A percentile compares a stretch with the other conserved stretches of the same genome.
These are phyloP conservation scores for Arthrobotrys entomopaga DNA, from an alignment of 2,329 filamentous ascomycete genomes.

Conservation along the genomic window DNA sequence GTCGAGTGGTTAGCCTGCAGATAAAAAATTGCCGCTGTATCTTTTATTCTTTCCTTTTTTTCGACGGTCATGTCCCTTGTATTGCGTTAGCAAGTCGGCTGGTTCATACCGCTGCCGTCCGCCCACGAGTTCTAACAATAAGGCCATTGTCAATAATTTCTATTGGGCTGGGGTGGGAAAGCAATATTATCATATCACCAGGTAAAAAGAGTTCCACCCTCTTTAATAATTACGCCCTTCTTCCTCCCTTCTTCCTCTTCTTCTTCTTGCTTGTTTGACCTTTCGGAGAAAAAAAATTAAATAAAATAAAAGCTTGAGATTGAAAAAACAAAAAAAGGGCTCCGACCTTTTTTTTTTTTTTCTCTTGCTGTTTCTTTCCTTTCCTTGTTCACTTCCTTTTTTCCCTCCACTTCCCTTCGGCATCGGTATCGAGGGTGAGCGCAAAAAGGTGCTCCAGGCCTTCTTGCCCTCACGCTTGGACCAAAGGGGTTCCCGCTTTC, in stretches of 20 bases:
- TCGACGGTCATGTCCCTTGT: slow-evolving; percentile 45
- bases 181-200: slow-evolving; percentile 46
- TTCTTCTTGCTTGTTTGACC: slow-evolving; percentile 21
- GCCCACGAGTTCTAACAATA: slow-evolving; percentile 52
- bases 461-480: slow-evolving; percentile 54
- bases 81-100: slow-evolving; percentile 55
- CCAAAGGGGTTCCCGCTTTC: slow-evolving; percentile 22
- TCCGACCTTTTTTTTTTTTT: slow-evolving; percentile 22
- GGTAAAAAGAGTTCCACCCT: slow-evolving; percentile 28
- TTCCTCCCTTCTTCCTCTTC: slow-evolving; percentile 27
- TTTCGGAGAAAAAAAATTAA: slow-evolving; percentile 37
- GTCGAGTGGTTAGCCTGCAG: slow-evolving; percentile 48
- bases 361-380: no score
- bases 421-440: slow-evolving; percentile 53
- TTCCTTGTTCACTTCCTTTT: slow-evolving; percentile 3
- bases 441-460: slow-evolving; percentile 53
- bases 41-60: slow-evolving; percentile 33
- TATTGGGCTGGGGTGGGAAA: slow-evolving; percentile 40
- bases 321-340: slow-evolving; percentile 38
- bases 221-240: slow-evolving; percentile 20
- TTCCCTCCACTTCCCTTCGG: slow-evolving; percentile 35
- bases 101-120: slow-evolving; percentile 44
- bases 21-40: slow-evolving; percentile 54
- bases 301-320: background rate
- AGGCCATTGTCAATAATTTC: slow-evolving; percentile 54